A percentile compares a stretch with the other conserved stretches of the same genome.
Conservation (phyloP, 164 flowering plant species). For the Stephania yunnanensis region DNA sequence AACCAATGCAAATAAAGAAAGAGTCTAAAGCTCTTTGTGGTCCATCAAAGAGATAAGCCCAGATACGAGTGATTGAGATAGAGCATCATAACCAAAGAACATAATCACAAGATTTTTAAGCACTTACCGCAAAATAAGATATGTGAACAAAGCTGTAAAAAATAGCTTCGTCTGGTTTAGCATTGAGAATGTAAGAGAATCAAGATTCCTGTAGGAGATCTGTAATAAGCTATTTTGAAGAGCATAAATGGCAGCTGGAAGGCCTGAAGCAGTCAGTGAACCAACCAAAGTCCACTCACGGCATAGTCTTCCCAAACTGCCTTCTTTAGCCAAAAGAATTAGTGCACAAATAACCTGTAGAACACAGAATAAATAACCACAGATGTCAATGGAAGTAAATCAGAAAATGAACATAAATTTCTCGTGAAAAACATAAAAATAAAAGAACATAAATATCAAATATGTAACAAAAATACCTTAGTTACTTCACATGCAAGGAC, state of each 20-base stretch:
- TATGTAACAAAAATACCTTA: constrained; percentile 47
- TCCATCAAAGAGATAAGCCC: background rate
- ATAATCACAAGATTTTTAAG: background rate
- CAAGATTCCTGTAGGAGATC: constrained; percentile 94
- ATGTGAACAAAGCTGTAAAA: constrained; percentile 91
- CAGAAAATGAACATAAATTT: background rate
- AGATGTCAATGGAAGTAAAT: background rate
- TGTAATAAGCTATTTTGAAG: constrained; percentile 95
- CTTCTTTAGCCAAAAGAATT: constrained; percentile 63
- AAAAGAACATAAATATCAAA: no score
- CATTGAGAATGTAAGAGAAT: constrained; percentile 96
- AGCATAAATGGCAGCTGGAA: constrained; percentile 97
- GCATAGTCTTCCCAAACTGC: constrained; percentile 49
- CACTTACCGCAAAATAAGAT: constrained; percentile 71
- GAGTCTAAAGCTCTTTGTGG: background rate
- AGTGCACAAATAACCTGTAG: constrained; percentile 74
- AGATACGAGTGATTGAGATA: background rate
- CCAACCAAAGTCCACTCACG: constrained; percentile 84
- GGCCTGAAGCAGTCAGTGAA: constrained; percentile 82
- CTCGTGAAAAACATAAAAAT: no score
- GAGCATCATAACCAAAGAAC: background rate
- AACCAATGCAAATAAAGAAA: background rate
- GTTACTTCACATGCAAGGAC: constrained; percentile 79
- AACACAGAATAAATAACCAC: background rate
- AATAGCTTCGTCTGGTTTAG: constrained; percentile 93